Evolutionary conservation across 192 early-diverging fungal species (phyloP).

Genomic region (Obelidium mucronatum): DNA sequence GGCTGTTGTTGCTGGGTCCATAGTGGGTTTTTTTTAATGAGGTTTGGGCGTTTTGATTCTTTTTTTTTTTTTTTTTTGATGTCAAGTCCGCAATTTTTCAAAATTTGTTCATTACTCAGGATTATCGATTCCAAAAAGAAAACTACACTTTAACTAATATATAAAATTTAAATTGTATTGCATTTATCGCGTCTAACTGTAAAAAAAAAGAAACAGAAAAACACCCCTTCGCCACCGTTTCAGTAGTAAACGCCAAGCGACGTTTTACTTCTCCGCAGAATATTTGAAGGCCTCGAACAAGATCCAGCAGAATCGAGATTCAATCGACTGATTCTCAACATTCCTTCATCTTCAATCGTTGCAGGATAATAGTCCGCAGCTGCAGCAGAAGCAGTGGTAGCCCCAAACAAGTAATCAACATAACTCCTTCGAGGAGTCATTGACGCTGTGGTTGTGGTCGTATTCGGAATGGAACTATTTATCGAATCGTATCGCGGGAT

Average conservation of each 20-base stretch:
- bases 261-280: conserved; percentile 89
- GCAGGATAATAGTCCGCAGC: not conserved
- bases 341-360: not conserved
- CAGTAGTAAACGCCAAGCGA: conserved; percentile 67
- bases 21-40: too few relatives aligned
- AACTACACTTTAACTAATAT: too few relatives aligned
- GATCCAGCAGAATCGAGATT: conserved; percentile 82
- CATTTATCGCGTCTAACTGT: too few relatives aligned
- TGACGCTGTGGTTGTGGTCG: not conserved
- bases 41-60: too few relatives aligned
- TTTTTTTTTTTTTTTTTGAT: not conserved
- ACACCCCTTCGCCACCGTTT: conserved; percentile 38
- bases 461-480: not conserved
- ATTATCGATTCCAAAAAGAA: too few relatives aligned
- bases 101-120: too few relatives aligned
- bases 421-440: not conserved
- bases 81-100: too few relatives aligned
- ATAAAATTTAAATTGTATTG: too few relatives aligned
- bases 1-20: too few relatives aligned
- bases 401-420: not conserved
- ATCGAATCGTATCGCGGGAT: not conserved
- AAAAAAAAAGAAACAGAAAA: too few relatives aligned
- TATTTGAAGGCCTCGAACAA: conserved; percentile 77
- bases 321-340: conserved; percentile 44
- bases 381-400: not conserved